Conservation (phyloP, 2,329 filamentous ascomycete species). For the Cladosporium sp. region DNA sequence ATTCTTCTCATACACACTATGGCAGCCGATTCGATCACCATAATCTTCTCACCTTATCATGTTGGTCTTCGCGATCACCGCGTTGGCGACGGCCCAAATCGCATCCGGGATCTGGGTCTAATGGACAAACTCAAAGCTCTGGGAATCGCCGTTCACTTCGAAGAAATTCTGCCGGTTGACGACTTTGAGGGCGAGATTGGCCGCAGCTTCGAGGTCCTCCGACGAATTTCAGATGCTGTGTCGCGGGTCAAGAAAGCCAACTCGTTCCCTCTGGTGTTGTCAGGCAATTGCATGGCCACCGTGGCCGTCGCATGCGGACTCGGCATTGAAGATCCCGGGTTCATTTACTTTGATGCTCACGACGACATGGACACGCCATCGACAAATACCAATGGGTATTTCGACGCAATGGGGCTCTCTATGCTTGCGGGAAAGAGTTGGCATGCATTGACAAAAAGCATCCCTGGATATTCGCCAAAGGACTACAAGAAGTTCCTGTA, state of each 20-base stretch:
- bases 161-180: neutral
- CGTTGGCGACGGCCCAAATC: neutral
- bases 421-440: constrained; percentile 4
- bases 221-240: neutral
- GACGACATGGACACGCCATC: constrained; percentile 6
- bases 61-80: neutral
- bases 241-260: neutral
- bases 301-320: constrained; percentile 1
- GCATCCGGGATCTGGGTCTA: neutral
- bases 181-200: constrained; percentile 2
- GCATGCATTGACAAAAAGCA: neutral
- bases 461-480: neutral
- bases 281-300: constrained; percentile 3
- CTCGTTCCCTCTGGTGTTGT: constrained; percentile 6
- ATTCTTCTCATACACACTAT: too few relatives aligned
- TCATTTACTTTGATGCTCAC: constrained; percentile 8
- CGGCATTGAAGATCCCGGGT: neutral
- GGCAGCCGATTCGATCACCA: neutral
- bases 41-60: neutral
- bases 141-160: neutral
- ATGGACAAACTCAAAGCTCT: neutral
- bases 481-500: neutral
- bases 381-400: constrained; percentile 6
- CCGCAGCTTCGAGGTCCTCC: constrained; percentile 8
- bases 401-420: constrained; percentile 1